Percentiles rank a stretch among this genome's conserved stretches.
Evolutionary conservation across 2,329 filamentous ascomycete genomes (phyloP).

Genomic region (Phoma sp.): DNA sequence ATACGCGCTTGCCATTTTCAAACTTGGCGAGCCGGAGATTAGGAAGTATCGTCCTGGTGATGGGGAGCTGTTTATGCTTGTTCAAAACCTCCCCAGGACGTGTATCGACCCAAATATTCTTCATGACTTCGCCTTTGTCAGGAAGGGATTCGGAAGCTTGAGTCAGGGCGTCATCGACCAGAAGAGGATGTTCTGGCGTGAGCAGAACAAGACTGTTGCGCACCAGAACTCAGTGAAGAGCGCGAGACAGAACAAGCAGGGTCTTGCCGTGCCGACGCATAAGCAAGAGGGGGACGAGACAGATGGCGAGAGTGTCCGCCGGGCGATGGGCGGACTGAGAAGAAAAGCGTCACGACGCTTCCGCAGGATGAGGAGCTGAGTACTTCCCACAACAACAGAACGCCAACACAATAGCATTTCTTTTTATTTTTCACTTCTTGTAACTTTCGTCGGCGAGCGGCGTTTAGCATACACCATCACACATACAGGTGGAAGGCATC

Average conservation of each 20-base stretch:
- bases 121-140: constrained; percentile 82
- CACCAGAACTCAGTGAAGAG: constrained; percentile 32
- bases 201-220: constrained; percentile 38
- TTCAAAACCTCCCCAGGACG: constrained; percentile 83
- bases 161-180: constrained; percentile 84
- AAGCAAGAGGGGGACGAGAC: constrained; percentile 25
- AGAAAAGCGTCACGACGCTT: constrained; percentile 36
- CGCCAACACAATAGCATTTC: not conserved
- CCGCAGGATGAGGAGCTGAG: constrained; percentile 26
- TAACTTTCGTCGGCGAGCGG: constrained; percentile 5
- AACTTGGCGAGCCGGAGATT: constrained; percentile 82
- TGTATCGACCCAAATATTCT: constrained; percentile 83
- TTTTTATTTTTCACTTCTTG: not conserved
- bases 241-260: constrained; percentile 15
- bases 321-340: constrained; percentile 29
- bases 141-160: constrained; percentile 80
- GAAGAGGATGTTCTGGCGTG: constrained; percentile 60
- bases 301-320: constrained; percentile 31
- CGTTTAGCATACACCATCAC: constrained; percentile 13
- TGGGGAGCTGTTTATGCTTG: constrained; percentile 95
- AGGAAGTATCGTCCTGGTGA: constrained; percentile 75
- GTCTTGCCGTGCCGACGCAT: constrained; percentile 5
- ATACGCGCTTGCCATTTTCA: constrained; percentile 90
- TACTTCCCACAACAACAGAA: not conserved
- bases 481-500: constrained; percentile 5